Base-by-base conservation (phyloP, 805 yeast genomes). In the Zygoascus bituminiphila region DNA sequence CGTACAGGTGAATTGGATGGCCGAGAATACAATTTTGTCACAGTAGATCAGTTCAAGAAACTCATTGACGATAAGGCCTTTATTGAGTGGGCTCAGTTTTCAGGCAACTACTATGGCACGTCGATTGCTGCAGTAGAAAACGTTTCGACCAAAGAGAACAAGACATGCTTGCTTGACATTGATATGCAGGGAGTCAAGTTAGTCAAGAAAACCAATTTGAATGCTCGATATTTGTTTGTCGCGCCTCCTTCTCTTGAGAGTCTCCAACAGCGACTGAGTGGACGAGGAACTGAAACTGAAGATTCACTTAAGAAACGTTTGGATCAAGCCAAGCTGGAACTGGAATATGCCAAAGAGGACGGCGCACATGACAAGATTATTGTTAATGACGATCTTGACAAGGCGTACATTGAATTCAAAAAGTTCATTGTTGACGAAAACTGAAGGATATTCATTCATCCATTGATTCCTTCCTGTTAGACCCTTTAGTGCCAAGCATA, bases 151-250 rank as follows among this genome's bases (percentile, higher is more conserved):
- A 67, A 68, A 46, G 65, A 74, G 51, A 85, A 88, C 58, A 79
- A 76, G 66, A 82, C 82, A 46, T 93, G 98, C 72, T 82, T 93
- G 54, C 75, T 93, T 63, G 99, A 93, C 69, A 93, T 93, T 57
- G 99, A 93, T 76, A 89, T 91, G 97, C 98, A 93, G 72, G 99
- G 99, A 57, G 98, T 93, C 60, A 83, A 85, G 70, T 76, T 88
- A 22, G 96, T 93, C 55, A 93, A 93, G 71, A 70, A 78, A 48
- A 79, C 95, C 15, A 78, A 78, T 56, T 74, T 93, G 59, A 79
- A 86, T 58, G 96, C 98, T 24, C 77, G 89, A 65, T 93, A 66
- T 67, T 70, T 93, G 57, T 93, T 93, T 63, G 66, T 93, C 53
- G 83, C 96, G 37, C 99, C 99, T 29, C 98, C 99, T 25, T 82